These are phyloP conservation scores for Xylariaceae sp. DNA, from an alignment of 2,329 filamentous ascomycete species.

Conservation along the genomic window DNA sequence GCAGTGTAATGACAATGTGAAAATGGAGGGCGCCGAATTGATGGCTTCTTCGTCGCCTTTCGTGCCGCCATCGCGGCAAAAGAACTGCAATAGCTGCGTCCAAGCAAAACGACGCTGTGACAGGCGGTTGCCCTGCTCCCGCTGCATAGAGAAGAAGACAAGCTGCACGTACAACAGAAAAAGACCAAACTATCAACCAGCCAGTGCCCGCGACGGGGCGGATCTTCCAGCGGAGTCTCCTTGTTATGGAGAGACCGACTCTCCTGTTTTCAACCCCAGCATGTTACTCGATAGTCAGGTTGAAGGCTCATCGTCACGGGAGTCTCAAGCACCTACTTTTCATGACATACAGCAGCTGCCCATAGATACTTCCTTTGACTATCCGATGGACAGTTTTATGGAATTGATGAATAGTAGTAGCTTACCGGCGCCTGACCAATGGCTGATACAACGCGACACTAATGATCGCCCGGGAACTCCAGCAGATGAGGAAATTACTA, in stretches of 20 bases:
- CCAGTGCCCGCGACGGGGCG: background rate
- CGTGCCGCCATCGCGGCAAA: constrained; percentile 27
- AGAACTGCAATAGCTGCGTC: constrained; percentile 39
- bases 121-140: constrained; percentile 37
- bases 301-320: background rate
- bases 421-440: constrained; percentile 5
- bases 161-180: constrained; percentile 30
- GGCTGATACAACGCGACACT: constrained; percentile 10
- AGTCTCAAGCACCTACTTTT: background rate
- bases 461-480: constrained; percentile 15
- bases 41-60: background rate
- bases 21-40: background rate
- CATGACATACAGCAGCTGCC: background rate
- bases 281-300: background rate
- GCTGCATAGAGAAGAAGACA: constrained; percentile 37
- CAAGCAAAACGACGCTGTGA: constrained; percentile 40
- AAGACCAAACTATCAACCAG: constrained; percentile 2
- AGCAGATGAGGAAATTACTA: constrained; percentile 14
- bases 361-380: background rate
- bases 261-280: constrained; percentile 2
- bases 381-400: constrained; percentile 6
- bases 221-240: constrained; percentile 1
- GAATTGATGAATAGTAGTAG: constrained; percentile 6
- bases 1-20: background rate
- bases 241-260: background rate